Evolutionary conservation across 1,139 yeast genomes (phyloP), one percentile per base, ranked within the genome.

Genomic region (Wickerhamiella pararugosa): DNA sequence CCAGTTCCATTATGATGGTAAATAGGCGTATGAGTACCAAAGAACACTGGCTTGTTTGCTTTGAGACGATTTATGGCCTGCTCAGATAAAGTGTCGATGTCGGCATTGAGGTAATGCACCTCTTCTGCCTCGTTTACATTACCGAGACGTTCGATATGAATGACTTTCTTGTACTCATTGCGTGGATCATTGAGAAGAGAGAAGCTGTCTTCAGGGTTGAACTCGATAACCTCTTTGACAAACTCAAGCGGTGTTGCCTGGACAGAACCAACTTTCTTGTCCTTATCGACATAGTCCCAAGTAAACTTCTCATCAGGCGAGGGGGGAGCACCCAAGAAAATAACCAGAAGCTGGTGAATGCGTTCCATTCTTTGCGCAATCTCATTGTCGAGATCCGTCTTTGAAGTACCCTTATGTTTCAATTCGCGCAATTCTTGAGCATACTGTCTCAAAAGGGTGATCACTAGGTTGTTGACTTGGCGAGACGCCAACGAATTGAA

Each of bases 11-110:
- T 67, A 59, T 77, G 73, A 69, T 72, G 73, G 51, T 65, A 65
- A 49, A 63, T 76, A n/a, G 87, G 90, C 11, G 86, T 83, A 60
- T 82, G 92, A 29, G 86, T 77, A 11, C 93, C 94, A 55, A 82
- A 82, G 62, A 81, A 82, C 4, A 82, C 82, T 0, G 92, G 80
- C 59, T 78, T 79, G 60, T 80, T 76, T 47, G 66, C 69, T 59
- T 77, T 70, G 56, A 82, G 71, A 65, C 82, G 72, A 52, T 70
- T 69, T 37, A 81, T 72, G 21, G 83, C 81, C 37, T 76, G 67
- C 29, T 66, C 54, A 40, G 83, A 73, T 44, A 82, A 62, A 3
- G 65, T 65, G 7, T 71, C 72, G 46, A 76, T 69, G 38, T 75
- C 75, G 43, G 76, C 67, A 59, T 82, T 82, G 51, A 82, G 69